Conservation (phyloP, 352 stramenopile genomes). For the Phytophthora litchii region DNA sequence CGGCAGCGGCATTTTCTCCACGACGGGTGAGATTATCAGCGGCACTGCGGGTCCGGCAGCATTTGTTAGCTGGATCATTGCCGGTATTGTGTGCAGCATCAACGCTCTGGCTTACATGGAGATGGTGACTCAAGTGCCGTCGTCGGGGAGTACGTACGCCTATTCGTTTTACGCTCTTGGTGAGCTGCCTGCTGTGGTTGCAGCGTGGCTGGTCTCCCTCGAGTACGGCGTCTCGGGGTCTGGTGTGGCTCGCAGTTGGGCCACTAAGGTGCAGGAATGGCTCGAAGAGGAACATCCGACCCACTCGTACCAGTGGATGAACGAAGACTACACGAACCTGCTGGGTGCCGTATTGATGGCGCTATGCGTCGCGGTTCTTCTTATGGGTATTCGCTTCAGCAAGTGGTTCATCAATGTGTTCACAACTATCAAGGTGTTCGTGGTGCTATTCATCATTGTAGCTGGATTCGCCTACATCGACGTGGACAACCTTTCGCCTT, state of each 20-base stretch:
- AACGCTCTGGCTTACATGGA: conserved; percentile 92
- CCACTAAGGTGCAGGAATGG: conserved; percentile 87
- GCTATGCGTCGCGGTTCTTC: conserved; percentile 71
- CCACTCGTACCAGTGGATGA: conserved; percentile 55
- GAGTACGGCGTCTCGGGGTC: conserved; percentile 92
- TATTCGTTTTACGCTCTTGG: conserved; percentile 94
- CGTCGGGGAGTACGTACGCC: conserved; percentile 90
- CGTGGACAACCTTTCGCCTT: conserved; percentile 81
- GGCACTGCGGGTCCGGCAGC: conserved; percentile 76
- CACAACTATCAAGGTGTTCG: conserved; percentile 74
- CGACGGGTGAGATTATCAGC: conserved; percentile 79
- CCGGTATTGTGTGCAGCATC: conserved; percentile 77
- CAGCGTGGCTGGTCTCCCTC: conserved; percentile 88
- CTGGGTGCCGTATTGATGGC: conserved; percentile 72
- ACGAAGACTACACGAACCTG: conserved; percentile 63
- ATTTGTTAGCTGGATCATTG: conserved; percentile 82
- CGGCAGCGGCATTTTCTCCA: conserved; percentile 93
- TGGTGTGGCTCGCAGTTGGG: conserved; percentile 93
- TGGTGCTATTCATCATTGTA: conserved; percentile 94
- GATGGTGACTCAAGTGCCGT: conserved; percentile 87
- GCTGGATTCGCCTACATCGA: conserved; percentile 87
- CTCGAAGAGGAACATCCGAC: conserved; percentile 50
- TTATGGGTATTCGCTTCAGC: conserved; percentile 87
- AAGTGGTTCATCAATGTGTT: conserved; percentile 92
- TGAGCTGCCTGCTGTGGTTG: conserved; percentile 91